phyloP scores from a whole-genome alignment of 345 rosid species.

The Camelina hispida region DNA sequence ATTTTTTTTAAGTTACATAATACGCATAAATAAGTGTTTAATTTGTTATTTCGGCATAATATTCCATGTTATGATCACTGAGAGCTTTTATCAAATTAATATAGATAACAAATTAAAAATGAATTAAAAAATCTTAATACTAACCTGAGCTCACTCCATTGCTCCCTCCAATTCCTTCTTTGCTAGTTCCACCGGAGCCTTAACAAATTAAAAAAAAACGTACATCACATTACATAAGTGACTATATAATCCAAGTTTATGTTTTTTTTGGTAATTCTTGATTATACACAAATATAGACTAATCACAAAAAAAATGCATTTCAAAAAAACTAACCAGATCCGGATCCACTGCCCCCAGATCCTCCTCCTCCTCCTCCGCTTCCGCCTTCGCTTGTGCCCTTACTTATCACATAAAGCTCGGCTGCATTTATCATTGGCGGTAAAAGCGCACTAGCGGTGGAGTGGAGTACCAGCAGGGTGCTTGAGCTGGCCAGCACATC shows the following conservation, averaged over 20 bases:
- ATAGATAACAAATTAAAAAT: not conserved
- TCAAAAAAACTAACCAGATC: constrained; percentile 14
- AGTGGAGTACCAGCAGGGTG: not conserved
- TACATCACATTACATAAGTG: not conserved
- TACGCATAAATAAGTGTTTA: no score
- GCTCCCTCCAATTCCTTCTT: constrained; percentile 5
- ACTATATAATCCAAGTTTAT: not conserved
- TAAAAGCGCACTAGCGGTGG: not conserved
- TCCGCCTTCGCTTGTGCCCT: not conserved
- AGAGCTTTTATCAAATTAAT: not conserved
- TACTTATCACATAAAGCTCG: constrained; percentile 40
- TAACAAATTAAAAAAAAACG: not conserved
- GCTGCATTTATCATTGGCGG: constrained; percentile 35
- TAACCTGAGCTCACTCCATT: constrained; percentile 1
- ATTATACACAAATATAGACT: not conserved
- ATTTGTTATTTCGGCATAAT: no score
- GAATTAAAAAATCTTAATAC: not conserved
- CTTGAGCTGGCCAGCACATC: constrained; percentile 32
- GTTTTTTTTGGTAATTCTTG: not conserved
- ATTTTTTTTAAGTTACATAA: no score
- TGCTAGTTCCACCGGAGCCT: not conserved
- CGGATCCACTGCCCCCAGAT: not conserved
- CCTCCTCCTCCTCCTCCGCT: not conserved
- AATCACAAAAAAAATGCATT: not conserved
- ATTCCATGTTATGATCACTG: not conserved